Base-by-base conservation (phyloP, 2,329 filamentous ascomycete genomes). In the Tolypocladium amazonense region DNA sequence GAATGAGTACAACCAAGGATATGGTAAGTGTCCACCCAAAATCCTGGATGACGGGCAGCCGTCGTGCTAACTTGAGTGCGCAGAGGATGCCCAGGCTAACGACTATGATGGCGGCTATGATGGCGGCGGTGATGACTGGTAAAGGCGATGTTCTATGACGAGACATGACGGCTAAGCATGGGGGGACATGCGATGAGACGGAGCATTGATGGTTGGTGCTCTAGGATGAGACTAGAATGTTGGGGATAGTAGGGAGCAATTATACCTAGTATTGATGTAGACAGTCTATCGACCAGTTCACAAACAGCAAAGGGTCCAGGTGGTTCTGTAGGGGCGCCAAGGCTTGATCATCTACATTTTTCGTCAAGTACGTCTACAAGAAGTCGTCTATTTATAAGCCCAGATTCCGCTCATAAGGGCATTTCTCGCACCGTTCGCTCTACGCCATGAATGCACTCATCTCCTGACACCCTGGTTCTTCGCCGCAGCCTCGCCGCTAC, bases 1-100 rank as follows among this genome's bases (percentile, higher is more conserved):
- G 61, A 77, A 84, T 6, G 81, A 82, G 37, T 87, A 81, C 59
- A 66, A 75, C 47, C 72, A 80, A 0, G 79, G 78, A 59, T 77
- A 71, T 60, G 58, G 74, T 76, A 66, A 70, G 73, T 71, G 20
- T 8, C 37, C n/a, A 27, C 11, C 5, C 11, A 6, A 50, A 11
- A 4, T 20, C 5, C 3, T 20, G 8, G 25, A 45, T 35, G 33
- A 56, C 25, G 9, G 20, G 37, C 55, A 12, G 3, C 9, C 43
- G 11, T 43, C 2, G 53, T 59, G 45, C 65, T 70, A 62, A 70
- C 59, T 14, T 9, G 8, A 15, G 18, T 11, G 18, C 59, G 25
- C 64, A 67, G 65, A 72, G 62, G 68, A 72, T 57, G 74, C 65
- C 20, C 67, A 68, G 58, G 69, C 68, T 27, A 67, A 64, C 56